A percentile compares a stretch with the other conserved stretches of the same genome.
phyloP scores from a whole-genome alignment of 306 rosid genomes.

The Gleditsia sinensis region DNA sequence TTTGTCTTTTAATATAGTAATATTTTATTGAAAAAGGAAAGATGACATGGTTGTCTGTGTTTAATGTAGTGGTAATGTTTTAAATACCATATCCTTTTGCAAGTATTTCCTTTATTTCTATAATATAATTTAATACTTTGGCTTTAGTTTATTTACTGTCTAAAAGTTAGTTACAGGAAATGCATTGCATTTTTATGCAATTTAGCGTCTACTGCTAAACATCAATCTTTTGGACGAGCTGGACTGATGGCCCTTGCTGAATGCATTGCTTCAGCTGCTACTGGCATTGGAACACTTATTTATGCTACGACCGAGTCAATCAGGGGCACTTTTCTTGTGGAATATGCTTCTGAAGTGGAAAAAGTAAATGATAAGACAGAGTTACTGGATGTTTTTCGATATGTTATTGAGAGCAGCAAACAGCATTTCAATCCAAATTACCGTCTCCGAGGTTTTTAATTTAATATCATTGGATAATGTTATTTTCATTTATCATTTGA shows the following conservation, averaged over 20 bases:
- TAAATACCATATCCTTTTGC: background rate
- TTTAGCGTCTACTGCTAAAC: conserved; percentile 72
- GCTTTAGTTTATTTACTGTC: conserved; percentile 41
- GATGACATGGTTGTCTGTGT: conserved; percentile 18
- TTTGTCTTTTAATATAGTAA: background rate
- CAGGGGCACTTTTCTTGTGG: conserved; percentile 41
- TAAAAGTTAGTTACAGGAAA: conserved; percentile 60
- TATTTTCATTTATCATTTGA: conserved; percentile 31
- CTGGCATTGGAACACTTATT: conserved; percentile 37
- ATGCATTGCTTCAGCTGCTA: conserved; percentile 86
- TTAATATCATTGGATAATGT: conserved; percentile 45
- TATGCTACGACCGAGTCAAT: conserved; percentile 39
- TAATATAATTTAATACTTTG: conserved; percentile 7
- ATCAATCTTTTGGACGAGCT: conserved; percentile 78
- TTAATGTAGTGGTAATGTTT: background rate
- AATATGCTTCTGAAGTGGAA: conserved; percentile 41
- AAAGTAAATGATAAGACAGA: conserved; percentile 46
- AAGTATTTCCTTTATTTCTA: conserved; percentile 11
- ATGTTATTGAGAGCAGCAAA: conserved; percentile 84
- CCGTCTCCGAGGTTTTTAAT: conserved; percentile 75
- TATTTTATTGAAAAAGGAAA: background rate
- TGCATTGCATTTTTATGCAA: conserved; percentile 62
- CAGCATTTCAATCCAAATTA: conserved; percentile 96
- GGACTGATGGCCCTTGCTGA: conserved; percentile 89
- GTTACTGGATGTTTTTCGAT: conserved; percentile 73